Conservation (phyloP, 192 early-diverging fungal genomes). For the Borealophlyctis nickersoniae region DNA sequence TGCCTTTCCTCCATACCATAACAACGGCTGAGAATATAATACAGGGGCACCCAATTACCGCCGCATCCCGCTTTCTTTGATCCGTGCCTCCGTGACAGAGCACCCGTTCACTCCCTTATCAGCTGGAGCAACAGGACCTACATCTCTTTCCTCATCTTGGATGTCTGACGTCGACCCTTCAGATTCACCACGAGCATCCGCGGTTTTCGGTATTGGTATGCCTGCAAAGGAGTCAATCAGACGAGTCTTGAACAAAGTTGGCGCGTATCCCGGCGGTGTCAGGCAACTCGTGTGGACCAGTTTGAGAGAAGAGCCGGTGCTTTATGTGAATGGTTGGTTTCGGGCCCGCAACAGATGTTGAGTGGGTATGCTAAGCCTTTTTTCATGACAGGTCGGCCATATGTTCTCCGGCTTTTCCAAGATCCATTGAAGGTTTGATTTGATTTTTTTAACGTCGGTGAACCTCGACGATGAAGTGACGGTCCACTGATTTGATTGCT, state of each 20-base stretch:
- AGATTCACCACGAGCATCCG: conserved; percentile 5
- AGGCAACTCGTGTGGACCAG: conserved; percentile 58
- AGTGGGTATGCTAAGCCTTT: too few species aligned
- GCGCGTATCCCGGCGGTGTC: conserved; percentile 47
- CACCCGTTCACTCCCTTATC: neutral
- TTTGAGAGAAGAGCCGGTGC: conserved; percentile 62
- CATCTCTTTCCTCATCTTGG: neutral
- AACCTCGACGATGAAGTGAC: too few species aligned
- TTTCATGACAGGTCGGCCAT: conserved; percentile 41
- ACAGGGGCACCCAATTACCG: conserved; percentile 58
- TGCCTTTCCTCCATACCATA: neutral
- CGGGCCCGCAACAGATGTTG: neutral
- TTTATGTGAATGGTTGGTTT: conserved; percentile 52
- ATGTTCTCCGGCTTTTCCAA: conserved; percentile 56
- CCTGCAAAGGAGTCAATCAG: conserved; percentile 59
- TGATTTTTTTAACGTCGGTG: too few species aligned
- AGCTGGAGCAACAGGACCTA: neutral
- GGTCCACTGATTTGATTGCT: too few species aligned
- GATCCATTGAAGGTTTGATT: conserved; percentile 55
- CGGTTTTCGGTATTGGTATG: conserved; percentile 61
- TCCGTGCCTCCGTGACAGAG: conserved; percentile 5
- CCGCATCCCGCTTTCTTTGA: conserved; percentile 38
- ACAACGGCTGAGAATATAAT: neutral
- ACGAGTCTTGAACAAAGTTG: conserved; percentile 39
- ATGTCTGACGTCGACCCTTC: conserved; percentile 6